Evolutionary conservation across 139 green algal genomes (phyloP).

Genomic region (Haematococcus lacustris): DNA sequence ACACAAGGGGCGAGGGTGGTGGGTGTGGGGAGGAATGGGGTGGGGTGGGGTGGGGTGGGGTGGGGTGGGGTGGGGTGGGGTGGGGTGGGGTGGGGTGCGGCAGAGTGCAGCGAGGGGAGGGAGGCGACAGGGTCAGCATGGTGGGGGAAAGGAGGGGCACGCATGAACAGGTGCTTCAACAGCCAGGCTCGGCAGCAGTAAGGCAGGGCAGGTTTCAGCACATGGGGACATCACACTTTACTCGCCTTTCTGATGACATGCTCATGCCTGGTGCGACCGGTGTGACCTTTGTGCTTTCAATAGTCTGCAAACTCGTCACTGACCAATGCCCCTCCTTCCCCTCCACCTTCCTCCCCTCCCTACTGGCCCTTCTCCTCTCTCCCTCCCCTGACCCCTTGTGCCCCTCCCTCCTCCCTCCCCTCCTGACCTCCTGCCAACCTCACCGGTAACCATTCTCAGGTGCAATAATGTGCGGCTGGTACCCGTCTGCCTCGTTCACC

Average conservation of each 20-base stretch:
- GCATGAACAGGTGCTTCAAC: too few species aligned
- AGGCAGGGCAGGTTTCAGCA: too few species aligned
- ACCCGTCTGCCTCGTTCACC: slow-evolving; percentile 89
- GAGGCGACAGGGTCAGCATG: too few species aligned
- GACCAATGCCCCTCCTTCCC: neutral
- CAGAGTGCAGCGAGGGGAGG: too few species aligned
- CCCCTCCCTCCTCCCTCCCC: neutral
- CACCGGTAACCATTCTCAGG: slow-evolving; percentile 90
- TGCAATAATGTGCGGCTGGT: slow-evolving; percentile 95
- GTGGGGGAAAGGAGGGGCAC: too few species aligned
- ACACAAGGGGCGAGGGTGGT: neutral
- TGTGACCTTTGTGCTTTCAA: neutral
- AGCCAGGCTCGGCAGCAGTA: too few species aligned
- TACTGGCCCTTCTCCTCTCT: neutral
- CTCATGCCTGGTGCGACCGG: neutral
- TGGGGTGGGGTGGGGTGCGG: too few species aligned
- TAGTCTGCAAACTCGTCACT: neutral
- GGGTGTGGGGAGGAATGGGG: too few species aligned
- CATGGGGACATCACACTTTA: too few species aligned
- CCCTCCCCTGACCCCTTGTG: neutral
- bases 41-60: too few species aligned
- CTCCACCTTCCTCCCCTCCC: neutral
- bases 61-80: too few species aligned
- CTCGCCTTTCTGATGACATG: neutral
- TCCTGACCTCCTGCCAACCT: slow-evolving; percentile 30